These are phyloP conservation scores for Edhazardia aedis DNA, from an alignment of 371 early-diverging fungal species.

Conservation along the genomic window DNA sequence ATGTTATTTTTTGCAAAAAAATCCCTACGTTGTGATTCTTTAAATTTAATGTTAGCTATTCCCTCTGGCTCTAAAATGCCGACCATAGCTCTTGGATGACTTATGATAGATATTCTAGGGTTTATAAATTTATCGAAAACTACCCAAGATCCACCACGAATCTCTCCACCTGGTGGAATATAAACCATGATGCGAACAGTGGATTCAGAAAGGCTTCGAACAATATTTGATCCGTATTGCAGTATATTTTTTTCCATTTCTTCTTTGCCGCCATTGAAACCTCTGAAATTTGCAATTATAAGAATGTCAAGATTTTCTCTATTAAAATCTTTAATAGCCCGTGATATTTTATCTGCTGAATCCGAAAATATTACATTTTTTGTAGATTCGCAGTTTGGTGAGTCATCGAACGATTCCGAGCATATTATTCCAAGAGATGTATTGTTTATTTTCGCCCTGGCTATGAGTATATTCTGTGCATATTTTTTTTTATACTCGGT, in stretches of 20 bases:
- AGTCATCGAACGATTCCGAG: conserved; percentile 67
- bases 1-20: background rate
- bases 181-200: conserved; percentile 88
- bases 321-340: conserved; percentile 85
- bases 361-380: conserved; percentile 91
- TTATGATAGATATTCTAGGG: conserved; percentile 87
- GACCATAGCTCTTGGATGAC: conserved; percentile 64
- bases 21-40: conserved; percentile 30
- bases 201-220: conserved; percentile 71
- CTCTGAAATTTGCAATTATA: conserved; percentile 97
- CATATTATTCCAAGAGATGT: conserved; percentile 80
- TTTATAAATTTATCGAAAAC: conserved; percentile 90
- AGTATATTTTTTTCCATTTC: conserved; percentile 89
- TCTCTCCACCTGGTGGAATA: conserved; percentile 68
- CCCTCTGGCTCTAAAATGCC: conserved; percentile 91
- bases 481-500: conserved; percentile 56
- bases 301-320: conserved; percentile 81
- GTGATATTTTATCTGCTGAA: conserved; percentile 87
- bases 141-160: conserved; percentile 95
- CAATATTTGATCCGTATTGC: conserved; percentile 82
- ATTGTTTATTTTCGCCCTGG: conserved; percentile 53
- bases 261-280: conserved; percentile 86
- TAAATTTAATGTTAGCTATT: conserved; percentile 89
- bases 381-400: conserved; percentile 77
- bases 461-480: conserved; percentile 60